Evolutionary conservation across 257 asterid genomes (phyloP).

Genomic region (Nemophila menziesii): DNA sequence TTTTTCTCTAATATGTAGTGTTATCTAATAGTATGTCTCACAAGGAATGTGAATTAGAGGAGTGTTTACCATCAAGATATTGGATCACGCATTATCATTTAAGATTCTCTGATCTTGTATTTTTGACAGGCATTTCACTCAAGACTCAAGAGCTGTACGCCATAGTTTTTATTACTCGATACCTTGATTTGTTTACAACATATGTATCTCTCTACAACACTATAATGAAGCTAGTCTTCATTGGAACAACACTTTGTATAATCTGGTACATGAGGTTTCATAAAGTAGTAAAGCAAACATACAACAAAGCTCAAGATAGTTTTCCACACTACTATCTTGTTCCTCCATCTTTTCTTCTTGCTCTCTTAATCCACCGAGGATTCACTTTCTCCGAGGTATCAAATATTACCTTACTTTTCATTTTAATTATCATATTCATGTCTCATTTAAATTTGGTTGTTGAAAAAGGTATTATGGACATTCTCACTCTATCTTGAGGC

Average conservation of each 20-base stretch:
- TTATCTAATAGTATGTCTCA: too few relatives aligned
- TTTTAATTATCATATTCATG: neutral
- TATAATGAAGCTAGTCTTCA: constrained; percentile 37
- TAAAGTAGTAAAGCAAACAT: constrained; percentile 41
- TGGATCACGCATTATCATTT: neutral
- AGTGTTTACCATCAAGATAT: neutral
- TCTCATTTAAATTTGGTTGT: neutral
- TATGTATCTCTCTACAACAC: constrained; percentile 32
- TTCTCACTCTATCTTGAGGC: constrained; percentile 42
- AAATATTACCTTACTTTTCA: neutral
- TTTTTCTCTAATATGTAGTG: too few relatives aligned
- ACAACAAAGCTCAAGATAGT: constrained; percentile 32
- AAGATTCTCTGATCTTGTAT: neutral
- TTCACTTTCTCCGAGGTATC: constrained; percentile 34
- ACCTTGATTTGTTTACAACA: constrained; percentile 32
- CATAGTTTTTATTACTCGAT: constrained; percentile 29
- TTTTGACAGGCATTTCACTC: constrained; percentile 35
- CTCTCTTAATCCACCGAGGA: constrained; percentile 25
- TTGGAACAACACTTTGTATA: constrained; percentile 31
- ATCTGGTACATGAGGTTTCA: constrained; percentile 43
- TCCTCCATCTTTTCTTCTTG: constrained; percentile 29
- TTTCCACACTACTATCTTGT: constrained; percentile 25
- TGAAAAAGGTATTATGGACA: constrained; percentile 28
- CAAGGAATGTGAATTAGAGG: too few relatives aligned
- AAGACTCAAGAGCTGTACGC: constrained; percentile 46